Evolutionary conservation across 2,329 filamentous ascomycete species (phyloP).

Genomic region (Zymoseptoria tritici): DNA sequence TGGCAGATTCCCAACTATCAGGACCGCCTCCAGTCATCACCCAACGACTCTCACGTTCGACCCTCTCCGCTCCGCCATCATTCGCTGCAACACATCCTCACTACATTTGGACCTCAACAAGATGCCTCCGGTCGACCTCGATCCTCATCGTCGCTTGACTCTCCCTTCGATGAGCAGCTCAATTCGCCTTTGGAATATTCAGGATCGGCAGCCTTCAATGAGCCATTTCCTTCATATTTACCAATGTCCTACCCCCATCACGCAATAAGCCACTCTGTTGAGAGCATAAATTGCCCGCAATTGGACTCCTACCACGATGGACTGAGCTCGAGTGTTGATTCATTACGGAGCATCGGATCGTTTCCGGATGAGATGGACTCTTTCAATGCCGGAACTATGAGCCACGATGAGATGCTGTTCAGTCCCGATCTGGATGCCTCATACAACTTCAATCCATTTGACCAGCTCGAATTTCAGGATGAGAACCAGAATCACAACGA

Average conservation of each 20-base stretch:
- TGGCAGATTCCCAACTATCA: slow-evolving; percentile 35
- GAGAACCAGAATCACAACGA: slow-evolving; percentile 17
- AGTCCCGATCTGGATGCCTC: slow-evolving; percentile 25
- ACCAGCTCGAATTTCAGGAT: slow-evolving; percentile 14
- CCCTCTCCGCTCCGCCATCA: slow-evolving; percentile 31
- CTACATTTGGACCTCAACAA: slow-evolving; percentile 33
- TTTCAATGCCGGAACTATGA: slow-evolving; percentile 6
- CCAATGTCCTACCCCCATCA: slow-evolving; percentile 13
- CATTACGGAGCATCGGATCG: slow-evolving; percentile 32
- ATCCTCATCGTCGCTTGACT: slow-evolving; percentile 40
- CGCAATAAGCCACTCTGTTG: slow-evolving; percentile 11
- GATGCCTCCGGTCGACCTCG: slow-evolving; percentile 37
- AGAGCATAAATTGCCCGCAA: slow-evolving; percentile 16
- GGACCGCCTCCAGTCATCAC: slow-evolving; percentile 31
- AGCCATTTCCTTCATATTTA: slow-evolving; percentile 31
- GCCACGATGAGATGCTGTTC: slow-evolving; percentile 28
- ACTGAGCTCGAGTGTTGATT: slow-evolving; percentile 41
- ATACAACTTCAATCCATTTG: slow-evolving; percentile 15
- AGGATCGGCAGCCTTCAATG: slow-evolving; percentile 34
- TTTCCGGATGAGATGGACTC: background rate
- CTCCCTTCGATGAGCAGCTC: slow-evolving; percentile 43
- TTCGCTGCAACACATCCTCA: slow-evolving; percentile 38
- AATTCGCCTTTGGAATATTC: slow-evolving; percentile 42
- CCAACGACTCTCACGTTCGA: slow-evolving; percentile 1
- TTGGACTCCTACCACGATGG: slow-evolving; percentile 32